Base-by-base conservation (phyloP, 805 yeast species). In the Saturnispora gosingensis region DNA sequence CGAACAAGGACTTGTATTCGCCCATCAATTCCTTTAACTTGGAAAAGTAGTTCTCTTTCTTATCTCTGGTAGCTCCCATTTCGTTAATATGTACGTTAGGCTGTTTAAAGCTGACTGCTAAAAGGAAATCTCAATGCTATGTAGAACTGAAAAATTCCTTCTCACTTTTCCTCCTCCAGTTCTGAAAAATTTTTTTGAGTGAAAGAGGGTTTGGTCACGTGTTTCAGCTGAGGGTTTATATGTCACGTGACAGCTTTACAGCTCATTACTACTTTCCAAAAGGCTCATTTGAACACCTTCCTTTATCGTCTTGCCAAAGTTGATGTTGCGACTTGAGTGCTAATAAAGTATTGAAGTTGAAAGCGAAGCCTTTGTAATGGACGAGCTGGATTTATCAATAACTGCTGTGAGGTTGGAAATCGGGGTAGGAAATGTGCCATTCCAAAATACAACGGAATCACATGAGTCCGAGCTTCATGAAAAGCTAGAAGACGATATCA, bases 21-120 rank as follows among this genome's bases (percentile, higher is more conserved):
- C 87, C 95, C 71, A 93, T 81, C 73, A 89, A 83, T 75, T 83
- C 85, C 82, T 93, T 89, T 76, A 93, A 87, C 79, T 88, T 93
- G 72, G 81, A 67, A 80, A 93, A 93, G 84, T 93, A 93, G 76
- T 88, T 95, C 72, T 70, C 83, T 78, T 93, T 93, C 83, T 90
- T 91, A 72, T 88, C 98, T 80, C 96, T 91, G 79, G 86, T 74
- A 80, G 97, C 97, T 90, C 98, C 99, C 99, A 93, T 93, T 86
- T 89, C 98, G 90, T 88, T 88, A 30, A 75, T 63, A 57, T 59
- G 59, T 64, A 74, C 82, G 89, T 77, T 82, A 86, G 96, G 96
- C 75, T 84, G 82, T 84, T 88, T 88, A 87, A 88, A 88, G 93
- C 84, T 64, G 46, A 22, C 43, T 46, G 25, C 1, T 16, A 32